These are phyloP conservation scores for Pochonia chlamydosporia DNA, from an alignment of 2,329 filamentous ascomycete species.

Conservation along the genomic window DNA sequence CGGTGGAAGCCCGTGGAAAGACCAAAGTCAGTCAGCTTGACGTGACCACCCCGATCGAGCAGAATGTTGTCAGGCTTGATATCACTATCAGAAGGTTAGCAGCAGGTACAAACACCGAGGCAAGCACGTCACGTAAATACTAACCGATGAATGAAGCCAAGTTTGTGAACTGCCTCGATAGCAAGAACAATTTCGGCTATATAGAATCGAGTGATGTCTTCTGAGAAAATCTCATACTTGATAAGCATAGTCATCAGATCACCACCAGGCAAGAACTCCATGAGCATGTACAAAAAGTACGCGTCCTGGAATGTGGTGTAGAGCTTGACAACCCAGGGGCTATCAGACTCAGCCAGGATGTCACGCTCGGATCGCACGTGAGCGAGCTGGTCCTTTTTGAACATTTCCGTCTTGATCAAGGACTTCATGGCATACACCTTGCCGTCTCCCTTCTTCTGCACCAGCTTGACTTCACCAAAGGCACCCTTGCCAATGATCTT, in stretches of 20 bases:
- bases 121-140: conserved; percentile 21
- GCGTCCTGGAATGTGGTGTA: conserved; percentile 97
- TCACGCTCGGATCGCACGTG: conserved; percentile 97
- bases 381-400: conserved; percentile 96
- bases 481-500: conserved; percentile 99
- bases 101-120: not conserved
- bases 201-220: conserved; percentile 98
- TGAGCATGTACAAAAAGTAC: conserved; percentile 96
- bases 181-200: conserved; percentile 97
- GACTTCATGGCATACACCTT: conserved; percentile 99
- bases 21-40: conserved; percentile 97
- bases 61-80: conserved; percentile 99
- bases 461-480: conserved; percentile 95
- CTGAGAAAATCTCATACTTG: conserved; percentile 99
- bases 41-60: conserved; percentile 88
- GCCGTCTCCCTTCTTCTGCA: conserved; percentile 91
- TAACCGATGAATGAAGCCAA: conserved; percentile 97
- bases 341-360: conserved; percentile 97
- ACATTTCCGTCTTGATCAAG: conserved; percentile 98
- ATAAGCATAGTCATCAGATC: conserved; percentile 99
- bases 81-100: conserved; percentile 53
- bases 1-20: conserved; percentile 97
- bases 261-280: conserved; percentile 97
- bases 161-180: conserved; percentile 97
- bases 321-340: conserved; percentile 97